phyloP scores from a whole-genome alignment of 2,329 filamentous ascomycete species.

The Colletotrichum sp. region DNA sequence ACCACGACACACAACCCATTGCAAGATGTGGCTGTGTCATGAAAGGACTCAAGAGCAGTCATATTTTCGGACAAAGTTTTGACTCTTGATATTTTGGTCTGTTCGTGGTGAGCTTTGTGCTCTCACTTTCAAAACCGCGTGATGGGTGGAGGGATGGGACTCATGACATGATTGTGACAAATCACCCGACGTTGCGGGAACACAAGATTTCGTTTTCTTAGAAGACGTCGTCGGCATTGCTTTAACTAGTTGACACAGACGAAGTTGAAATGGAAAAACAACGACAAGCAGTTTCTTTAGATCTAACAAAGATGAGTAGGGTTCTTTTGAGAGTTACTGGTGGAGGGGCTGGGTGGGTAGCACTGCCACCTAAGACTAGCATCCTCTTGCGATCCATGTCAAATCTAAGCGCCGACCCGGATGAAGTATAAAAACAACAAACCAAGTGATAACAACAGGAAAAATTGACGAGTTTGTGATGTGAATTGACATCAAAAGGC shows the following conservation, averaged over 20 bases:
- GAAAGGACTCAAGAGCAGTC: not conserved
- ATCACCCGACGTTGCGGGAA: not conserved
- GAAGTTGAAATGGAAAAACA: not conserved
- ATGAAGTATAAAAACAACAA: too few species aligned
- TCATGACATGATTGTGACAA: constrained; percentile 6
- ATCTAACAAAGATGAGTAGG: not conserved
- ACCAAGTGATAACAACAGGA: too few species aligned
- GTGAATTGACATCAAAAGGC: not conserved
- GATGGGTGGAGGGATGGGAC: not conserved
- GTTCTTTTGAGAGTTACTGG: not conserved
- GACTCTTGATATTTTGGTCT: not conserved
- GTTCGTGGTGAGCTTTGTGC: not conserved
- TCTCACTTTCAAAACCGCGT: not conserved
- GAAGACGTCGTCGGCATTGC: not conserved
- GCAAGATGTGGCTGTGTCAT: not conserved
- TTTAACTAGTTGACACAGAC: not conserved
- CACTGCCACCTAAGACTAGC: not conserved
- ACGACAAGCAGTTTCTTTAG: not conserved
- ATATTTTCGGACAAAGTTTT: not conserved
- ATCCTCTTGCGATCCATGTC: not conserved
- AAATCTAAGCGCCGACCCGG: too few species aligned
- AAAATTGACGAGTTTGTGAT: rapidly evolving
- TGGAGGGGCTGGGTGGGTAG: not conserved
- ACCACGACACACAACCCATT: not conserved
- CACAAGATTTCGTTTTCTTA: not conserved